These are phyloP conservation scores for Paramecium sexaurelia DNA, from an alignment of 73 alveolate genomes.

Conservation along the genomic window DNA sequence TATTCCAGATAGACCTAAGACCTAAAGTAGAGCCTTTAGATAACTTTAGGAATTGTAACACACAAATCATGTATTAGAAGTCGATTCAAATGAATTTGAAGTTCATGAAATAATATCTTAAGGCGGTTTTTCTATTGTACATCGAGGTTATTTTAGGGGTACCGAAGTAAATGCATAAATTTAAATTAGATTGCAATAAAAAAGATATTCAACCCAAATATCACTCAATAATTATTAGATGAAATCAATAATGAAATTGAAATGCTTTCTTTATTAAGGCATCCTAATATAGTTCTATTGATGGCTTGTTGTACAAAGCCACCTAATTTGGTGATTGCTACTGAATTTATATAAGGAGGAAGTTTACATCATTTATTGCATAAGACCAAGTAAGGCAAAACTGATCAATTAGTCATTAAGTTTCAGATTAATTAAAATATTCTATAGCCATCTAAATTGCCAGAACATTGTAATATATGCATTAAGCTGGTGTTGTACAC, in stretches of 20 bases:
- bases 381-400: constrained; percentile 69
- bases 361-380: constrained; percentile 91
- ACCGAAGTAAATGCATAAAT: constrained; percentile 73
- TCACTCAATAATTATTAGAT: constrained; percentile 88
- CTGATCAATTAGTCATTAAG: constrained; percentile 66
- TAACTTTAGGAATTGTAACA: constrained; percentile 61
- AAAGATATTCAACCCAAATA: constrained; percentile 95
- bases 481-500: constrained; percentile 93
- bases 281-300: constrained; percentile 93
- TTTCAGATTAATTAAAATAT: constrained; percentile 81
- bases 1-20: not conserved
- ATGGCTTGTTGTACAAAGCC: constrained; percentile 94
- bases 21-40: constrained; percentile 27
- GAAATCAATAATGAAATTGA: constrained; percentile 96
- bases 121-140: constrained; percentile 98
- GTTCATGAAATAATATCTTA: constrained; percentile 89
- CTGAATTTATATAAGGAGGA: constrained; percentile 90
- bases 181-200: constrained; percentile 80
- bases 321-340: constrained; percentile 91
- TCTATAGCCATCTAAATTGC: constrained; percentile 85
- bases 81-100: constrained; percentile 80
- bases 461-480: constrained; percentile 84
- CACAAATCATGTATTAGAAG: constrained; percentile 74
- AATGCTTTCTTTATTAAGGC: constrained; percentile 94
- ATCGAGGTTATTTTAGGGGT: constrained; percentile 86